Evolutionary conservation across 2,329 filamentous ascomycete species (phyloP).

Genomic region (Fusarium agapanthi): DNA sequence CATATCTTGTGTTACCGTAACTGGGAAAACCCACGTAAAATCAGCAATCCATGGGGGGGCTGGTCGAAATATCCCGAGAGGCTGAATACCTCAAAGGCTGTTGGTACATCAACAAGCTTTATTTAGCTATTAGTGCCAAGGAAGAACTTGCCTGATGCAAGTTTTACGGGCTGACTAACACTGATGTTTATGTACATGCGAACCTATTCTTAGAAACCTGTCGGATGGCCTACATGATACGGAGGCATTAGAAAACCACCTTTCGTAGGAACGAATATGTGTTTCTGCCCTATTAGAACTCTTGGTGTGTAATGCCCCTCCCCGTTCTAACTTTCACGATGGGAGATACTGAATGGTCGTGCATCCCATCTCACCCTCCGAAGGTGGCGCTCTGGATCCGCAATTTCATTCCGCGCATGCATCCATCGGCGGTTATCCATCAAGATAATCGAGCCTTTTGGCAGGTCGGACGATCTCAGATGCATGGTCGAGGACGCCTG

Average conservation of each 20-base stretch:
- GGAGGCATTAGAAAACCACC: accelerated
- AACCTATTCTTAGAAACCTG: background rate
- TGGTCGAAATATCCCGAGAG: background rate
- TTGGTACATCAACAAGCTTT: background rate
- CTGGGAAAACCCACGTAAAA: accelerated
- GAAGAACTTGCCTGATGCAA: too few species aligned
- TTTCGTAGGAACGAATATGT: accelerated
- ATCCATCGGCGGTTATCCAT: slow-evolving; percentile 50
- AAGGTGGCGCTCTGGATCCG: slow-evolving; percentile 47
- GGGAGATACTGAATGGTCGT: slow-evolving; percentile 28
- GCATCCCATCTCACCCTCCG: slow-evolving; percentile 49
- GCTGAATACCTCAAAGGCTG: background rate
- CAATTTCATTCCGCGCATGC: slow-evolving; percentile 46
- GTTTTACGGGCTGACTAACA: background rate
- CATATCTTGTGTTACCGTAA: background rate
- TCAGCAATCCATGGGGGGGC: background rate
- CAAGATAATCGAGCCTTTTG: slow-evolving; percentile 43
- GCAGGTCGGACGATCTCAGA: slow-evolving; percentile 41
- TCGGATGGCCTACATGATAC: background rate
- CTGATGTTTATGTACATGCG: background rate
- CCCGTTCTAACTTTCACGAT: accelerated
- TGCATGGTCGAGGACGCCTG: slow-evolving; percentile 33
- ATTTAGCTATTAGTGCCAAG: background rate
- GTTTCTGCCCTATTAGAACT: accelerated
- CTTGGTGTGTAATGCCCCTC: accelerated